phyloP scores from a whole-genome alignment of 805 yeast species.

The Monosporozyma aquatica region DNA sequence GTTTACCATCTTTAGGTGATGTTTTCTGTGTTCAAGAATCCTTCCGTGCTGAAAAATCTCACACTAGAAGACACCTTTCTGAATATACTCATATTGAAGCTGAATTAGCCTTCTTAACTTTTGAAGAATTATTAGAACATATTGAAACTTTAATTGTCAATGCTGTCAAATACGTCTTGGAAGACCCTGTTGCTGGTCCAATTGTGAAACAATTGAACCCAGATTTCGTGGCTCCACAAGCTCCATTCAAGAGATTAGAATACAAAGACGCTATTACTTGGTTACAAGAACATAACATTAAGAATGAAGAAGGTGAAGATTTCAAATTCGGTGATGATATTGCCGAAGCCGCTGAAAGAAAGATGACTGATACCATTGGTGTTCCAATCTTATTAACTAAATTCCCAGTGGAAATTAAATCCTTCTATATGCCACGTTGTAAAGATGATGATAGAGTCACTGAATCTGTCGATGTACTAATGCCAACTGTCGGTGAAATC shows the following conservation, averaged over 20 bases:
- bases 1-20: slow-evolving; percentile 93
- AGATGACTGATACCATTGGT: slow-evolving; percentile 92
- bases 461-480: slow-evolving; percentile 93
- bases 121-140: slow-evolving; percentile 79
- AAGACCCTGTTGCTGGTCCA: slow-evolving; percentile 89
- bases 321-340: slow-evolving; percentile 98
- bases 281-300: slow-evolving; percentile 91
- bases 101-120: slow-evolving; percentile 79
- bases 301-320: slow-evolving; percentile 87
- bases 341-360: slow-evolving; percentile 99
- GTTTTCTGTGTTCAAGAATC: slow-evolving; percentile 97
- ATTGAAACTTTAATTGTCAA: slow-evolving; percentile 70
- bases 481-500: slow-evolving; percentile 99
- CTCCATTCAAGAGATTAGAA: slow-evolving; percentile 86
- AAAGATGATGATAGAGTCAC: slow-evolving; percentile 87
- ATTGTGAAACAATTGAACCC: slow-evolving; percentile 90
- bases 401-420: slow-evolving; percentile 95
- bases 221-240: slow-evolving; percentile 65
- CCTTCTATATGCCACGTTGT: slow-evolving; percentile 96
- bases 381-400: slow-evolving; percentile 85
- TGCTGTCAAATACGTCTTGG: slow-evolving; percentile 64
- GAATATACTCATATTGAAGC: slow-evolving; percentile 97
- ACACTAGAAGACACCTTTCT: slow-evolving; percentile 94
- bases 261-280: slow-evolving; percentile 88
- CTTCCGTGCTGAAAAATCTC: slow-evolving; percentile 97